These are phyloP conservation scores for Stylosanthes scabra DNA, from an alignment of 331 rosid species.

Conservation along the genomic window DNA sequence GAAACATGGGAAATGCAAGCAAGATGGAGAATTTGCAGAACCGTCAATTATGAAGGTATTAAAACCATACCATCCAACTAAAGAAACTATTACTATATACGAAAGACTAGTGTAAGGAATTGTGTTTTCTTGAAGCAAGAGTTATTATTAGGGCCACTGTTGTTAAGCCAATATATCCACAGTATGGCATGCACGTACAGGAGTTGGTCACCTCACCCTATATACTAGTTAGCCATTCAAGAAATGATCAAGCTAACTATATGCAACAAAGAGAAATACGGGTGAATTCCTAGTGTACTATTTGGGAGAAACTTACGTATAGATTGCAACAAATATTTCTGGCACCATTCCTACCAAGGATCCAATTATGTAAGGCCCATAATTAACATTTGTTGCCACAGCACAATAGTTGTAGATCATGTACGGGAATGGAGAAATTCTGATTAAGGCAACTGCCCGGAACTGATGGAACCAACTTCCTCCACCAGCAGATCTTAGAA, in stretches of 20 bases:
- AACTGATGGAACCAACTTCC: constrained; percentile 96
- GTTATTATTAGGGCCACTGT: too few species aligned
- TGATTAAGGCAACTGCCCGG: constrained; percentile 84
- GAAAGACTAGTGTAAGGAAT: constrained; percentile 6
- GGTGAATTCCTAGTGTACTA: background rate
- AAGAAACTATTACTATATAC: constrained; percentile 20
- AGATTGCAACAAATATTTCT: constrained; percentile 91
- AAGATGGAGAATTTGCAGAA: constrained; percentile 9
- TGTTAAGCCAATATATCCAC: background rate
- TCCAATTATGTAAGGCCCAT: constrained; percentile 87
- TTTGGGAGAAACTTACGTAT: constrained; percentile 68
- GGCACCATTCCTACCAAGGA: constrained; percentile 95
- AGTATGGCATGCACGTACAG: constrained; percentile 22
- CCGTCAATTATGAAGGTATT: constrained; percentile 2
- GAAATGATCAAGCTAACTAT: constrained; percentile 8
- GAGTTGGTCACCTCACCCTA: background rate
- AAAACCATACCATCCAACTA: constrained; percentile 8
- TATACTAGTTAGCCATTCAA: constrained; percentile 2
- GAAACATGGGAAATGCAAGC: constrained; percentile 19
- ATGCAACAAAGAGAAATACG: constrained; percentile 19
- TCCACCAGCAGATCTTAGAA: constrained; percentile 87
- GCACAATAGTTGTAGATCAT: constrained; percentile 90
- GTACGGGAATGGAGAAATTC: constrained; percentile 97
- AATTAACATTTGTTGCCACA: constrained; percentile 93
- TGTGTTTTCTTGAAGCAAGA: background rate